Evolutionary conservation across 768 basidiomycete genomes (phyloP).

Genomic region (Mycena leptocephala): DNA sequence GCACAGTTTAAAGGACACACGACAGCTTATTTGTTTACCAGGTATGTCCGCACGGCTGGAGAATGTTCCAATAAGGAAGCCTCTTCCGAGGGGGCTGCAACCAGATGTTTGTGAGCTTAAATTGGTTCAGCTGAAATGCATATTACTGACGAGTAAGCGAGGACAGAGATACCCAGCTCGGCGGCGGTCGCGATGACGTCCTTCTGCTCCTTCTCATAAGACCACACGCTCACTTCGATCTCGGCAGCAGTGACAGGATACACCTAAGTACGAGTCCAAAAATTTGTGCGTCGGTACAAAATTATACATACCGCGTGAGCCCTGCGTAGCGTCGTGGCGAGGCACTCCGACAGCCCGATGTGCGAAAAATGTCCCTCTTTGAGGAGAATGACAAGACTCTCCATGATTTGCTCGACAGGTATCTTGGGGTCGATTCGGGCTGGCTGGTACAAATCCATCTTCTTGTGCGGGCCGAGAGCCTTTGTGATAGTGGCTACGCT

Average conservation of each 20-base stretch:
- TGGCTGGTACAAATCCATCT: conserved; percentile 73
- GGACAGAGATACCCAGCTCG: no score
- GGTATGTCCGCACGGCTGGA: no score
- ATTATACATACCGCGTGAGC: conserved; percentile 40
- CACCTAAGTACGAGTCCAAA: background rate
- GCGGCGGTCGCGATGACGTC: conserved; percentile 69
- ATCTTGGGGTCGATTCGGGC: conserved; percentile 62
- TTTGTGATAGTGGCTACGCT: conserved; percentile 63
- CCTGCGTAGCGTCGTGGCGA: conserved; percentile 62
- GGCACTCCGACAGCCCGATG: conserved; percentile 71
- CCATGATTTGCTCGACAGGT: conserved; percentile 63
- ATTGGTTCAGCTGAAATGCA: no score
- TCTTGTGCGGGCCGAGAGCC: conserved; percentile 66
- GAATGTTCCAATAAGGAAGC: conserved; percentile 63
- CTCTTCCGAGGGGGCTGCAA: conserved; percentile 69
- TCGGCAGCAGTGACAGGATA: conserved; percentile 73
- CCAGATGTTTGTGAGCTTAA: no score
- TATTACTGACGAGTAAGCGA: conserved; percentile 82
- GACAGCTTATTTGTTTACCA: no score
- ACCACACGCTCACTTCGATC: conserved; percentile 78
- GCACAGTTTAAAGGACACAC: background rate
- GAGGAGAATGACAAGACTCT: conserved; percentile 60
- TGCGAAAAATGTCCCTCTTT: conserved; percentile 74
- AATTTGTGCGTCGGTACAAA: no score
- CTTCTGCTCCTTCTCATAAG: conserved; percentile 67